Percentiles rank a stretch among this genome's conserved stretches.
These are phyloP conservation scores for Maudiozyma bulderi DNA, from an alignment of 805 yeast genomes.

Conservation along the genomic window DNA sequence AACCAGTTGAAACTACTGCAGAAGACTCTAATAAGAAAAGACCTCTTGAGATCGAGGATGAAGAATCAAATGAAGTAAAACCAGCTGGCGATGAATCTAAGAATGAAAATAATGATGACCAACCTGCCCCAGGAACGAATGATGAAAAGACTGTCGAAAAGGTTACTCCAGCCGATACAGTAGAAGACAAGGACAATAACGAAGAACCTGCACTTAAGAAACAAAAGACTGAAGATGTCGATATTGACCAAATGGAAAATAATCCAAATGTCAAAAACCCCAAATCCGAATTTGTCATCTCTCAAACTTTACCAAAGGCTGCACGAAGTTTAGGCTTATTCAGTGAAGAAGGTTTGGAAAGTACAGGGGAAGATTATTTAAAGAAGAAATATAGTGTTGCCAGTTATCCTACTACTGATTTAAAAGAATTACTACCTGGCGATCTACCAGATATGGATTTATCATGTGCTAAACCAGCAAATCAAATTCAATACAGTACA, in stretches of 20 bases:
- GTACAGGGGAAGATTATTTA: constrained; percentile 64
- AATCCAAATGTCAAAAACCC: constrained; percentile 61
- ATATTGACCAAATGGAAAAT: constrained; percentile 32
- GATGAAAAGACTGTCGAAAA: background rate
- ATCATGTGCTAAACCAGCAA: constrained; percentile 71
- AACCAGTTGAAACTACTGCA: background rate
- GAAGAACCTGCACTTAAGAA: constrained; percentile 12
- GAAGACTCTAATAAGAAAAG: background rate
- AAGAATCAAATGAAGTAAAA: background rate
- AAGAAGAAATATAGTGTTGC: constrained; percentile 79
- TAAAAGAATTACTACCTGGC: constrained; percentile 75
- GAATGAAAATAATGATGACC: background rate
- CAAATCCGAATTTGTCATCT: constrained; percentile 61
- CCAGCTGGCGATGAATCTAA: background rate
- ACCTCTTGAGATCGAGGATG: background rate
- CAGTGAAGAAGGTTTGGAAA: constrained; percentile 52
- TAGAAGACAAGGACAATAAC: background rate
- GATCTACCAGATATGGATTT: constrained; percentile 79
- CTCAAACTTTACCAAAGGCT: constrained; percentile 58
- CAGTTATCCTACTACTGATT: constrained; percentile 74
- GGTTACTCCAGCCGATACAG: background rate
- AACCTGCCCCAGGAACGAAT: background rate
- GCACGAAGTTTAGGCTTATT: constrained; percentile 59
- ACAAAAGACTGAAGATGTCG: constrained; percentile 8
- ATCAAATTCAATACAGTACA: constrained; percentile 87